These are phyloP conservation scores for Pleurostoma richardsiae DNA, from an alignment of 2,329 filamentous ascomycete species.

Conservation along the genomic window DNA sequence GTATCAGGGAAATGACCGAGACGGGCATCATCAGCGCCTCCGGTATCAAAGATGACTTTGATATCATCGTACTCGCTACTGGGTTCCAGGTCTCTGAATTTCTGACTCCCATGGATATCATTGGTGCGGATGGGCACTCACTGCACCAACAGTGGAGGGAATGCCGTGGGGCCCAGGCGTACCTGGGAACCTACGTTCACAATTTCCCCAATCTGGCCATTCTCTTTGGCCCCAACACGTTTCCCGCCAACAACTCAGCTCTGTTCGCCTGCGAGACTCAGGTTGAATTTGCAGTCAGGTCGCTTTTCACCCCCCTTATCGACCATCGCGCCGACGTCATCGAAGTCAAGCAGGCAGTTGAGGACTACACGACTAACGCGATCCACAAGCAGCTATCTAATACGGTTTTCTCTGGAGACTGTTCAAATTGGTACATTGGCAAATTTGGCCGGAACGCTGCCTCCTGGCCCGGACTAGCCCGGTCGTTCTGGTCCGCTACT, in stretches of 20 bases:
- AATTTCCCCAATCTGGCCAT: slow-evolving; percentile 25
- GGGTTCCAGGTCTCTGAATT: slow-evolving; percentile 18
- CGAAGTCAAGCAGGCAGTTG: slow-evolving; percentile 25
- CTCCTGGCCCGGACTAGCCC: slow-evolving; percentile 23
- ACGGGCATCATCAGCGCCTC: slow-evolving; percentile 14
- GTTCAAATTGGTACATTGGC: slow-evolving; percentile 36
- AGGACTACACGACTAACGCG: slow-evolving; percentile 21
- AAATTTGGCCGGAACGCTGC: slow-evolving; percentile 28
- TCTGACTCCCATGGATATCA: slow-evolving; percentile 18
- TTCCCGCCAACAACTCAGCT: not conserved
- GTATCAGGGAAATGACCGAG: slow-evolving; percentile 15
- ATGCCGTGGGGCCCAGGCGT: slow-evolving; percentile 20
- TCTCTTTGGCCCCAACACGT: slow-evolving; percentile 15
- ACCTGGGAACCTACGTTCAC: slow-evolving; percentile 20
- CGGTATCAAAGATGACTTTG: slow-evolving; percentile 13
- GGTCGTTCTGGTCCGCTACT: slow-evolving; percentile 18
- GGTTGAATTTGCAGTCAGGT: slow-evolving; percentile 17
- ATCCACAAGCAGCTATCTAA: slow-evolving; percentile 23
- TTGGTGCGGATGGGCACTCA: slow-evolving; percentile 13
- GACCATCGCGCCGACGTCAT: slow-evolving; percentile 22
- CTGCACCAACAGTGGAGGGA: slow-evolving; percentile 19
- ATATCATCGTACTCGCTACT: slow-evolving; percentile 17
- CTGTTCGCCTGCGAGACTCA: slow-evolving; percentile 7
- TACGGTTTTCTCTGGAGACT: slow-evolving; percentile 28
- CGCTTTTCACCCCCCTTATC: slow-evolving; percentile 17